phyloP scores from a whole-genome alignment of 495 filamentous ascomycete genomes.

The Recurvomyces mirabilis region DNA sequence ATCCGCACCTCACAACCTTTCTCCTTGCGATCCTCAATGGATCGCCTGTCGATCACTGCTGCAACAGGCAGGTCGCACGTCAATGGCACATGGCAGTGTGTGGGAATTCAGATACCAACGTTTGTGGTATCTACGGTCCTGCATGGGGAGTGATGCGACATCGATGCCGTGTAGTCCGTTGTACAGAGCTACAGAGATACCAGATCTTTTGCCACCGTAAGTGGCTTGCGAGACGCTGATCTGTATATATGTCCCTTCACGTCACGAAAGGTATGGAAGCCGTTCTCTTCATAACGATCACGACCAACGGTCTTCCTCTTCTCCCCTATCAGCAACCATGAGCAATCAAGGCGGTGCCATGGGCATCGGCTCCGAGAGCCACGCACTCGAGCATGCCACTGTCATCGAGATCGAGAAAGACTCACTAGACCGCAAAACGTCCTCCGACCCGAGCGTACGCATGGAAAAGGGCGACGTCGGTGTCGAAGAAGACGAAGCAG shows the following conservation, averaged over 20 bases:
- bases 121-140: neutral
- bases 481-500: neutral
- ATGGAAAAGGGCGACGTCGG: conserved; percentile 8
- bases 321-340: neutral
- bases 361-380: conserved; percentile 1
- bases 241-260: neutral
- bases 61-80: neutral
- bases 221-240: neutral
- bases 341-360: conserved; percentile 1
- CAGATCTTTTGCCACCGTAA: neutral
- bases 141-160: too few species aligned
- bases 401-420: conserved; percentile 12
- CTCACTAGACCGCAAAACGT: neutral
- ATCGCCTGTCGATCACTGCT: neutral
- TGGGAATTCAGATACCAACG: neutral
- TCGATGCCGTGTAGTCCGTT: neutral
- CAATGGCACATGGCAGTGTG: neutral
- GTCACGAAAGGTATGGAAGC: too few species aligned
- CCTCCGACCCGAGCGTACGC: conserved; percentile 3
- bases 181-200: neutral
- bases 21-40: neutral
- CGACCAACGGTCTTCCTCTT: neutral
- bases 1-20: neutral
- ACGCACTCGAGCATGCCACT: neutral
- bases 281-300: neutral